These are phyloP conservation scores for Rhypophila decipiens DNA, from an alignment of 495 filamentous ascomycete genomes.

Conservation along the genomic window DNA sequence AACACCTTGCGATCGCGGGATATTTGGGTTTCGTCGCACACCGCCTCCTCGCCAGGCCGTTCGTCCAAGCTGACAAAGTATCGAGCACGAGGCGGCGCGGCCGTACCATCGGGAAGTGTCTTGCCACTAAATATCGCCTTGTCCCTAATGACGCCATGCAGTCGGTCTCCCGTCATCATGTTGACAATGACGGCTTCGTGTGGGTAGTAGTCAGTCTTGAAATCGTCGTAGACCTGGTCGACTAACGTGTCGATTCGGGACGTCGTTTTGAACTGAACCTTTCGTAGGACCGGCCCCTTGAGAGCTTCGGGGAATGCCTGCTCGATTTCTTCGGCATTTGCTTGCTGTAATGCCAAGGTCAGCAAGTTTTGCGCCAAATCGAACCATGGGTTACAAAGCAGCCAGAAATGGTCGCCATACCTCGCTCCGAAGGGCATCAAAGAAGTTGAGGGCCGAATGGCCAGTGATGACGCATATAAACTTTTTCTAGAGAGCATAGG, in stretches of 20 bases:
- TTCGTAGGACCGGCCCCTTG: conserved; percentile 81
- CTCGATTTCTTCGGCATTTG: conserved; percentile 83
- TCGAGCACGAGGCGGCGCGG: conserved; percentile 62
- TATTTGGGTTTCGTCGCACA: conserved; percentile 76
- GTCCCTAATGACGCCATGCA: conserved; percentile 74
- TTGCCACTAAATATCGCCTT: conserved; percentile 69
- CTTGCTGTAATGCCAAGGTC: conserved; percentile 47
- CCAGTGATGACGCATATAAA: conserved; percentile 96
- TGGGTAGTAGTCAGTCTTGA: conserved; percentile 89
- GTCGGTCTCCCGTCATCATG: conserved; percentile 60
- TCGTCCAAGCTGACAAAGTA: conserved; percentile 74
- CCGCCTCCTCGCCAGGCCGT: conserved; percentile 63
- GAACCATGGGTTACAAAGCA: background rate
- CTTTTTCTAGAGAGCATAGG: conserved; percentile 49
- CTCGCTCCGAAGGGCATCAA: conserved; percentile 89
- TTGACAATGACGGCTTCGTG: conserved; percentile 78
- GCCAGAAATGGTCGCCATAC: conserved; percentile 46
- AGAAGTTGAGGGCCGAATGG: conserved; percentile 88
- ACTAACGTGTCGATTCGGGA: conserved; percentile 87
- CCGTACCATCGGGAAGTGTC: conserved; percentile 54
- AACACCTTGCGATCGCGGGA: conserved; percentile 86
- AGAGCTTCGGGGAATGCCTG: conserved; percentile 85
- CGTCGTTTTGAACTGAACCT: conserved; percentile 85
- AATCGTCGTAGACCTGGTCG: conserved; percentile 62
- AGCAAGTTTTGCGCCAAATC: background rate